These are phyloP conservation scores for Zygosaccharomyces bisporus DNA, from an alignment of 805 yeast species.

Conservation along the genomic window DNA sequence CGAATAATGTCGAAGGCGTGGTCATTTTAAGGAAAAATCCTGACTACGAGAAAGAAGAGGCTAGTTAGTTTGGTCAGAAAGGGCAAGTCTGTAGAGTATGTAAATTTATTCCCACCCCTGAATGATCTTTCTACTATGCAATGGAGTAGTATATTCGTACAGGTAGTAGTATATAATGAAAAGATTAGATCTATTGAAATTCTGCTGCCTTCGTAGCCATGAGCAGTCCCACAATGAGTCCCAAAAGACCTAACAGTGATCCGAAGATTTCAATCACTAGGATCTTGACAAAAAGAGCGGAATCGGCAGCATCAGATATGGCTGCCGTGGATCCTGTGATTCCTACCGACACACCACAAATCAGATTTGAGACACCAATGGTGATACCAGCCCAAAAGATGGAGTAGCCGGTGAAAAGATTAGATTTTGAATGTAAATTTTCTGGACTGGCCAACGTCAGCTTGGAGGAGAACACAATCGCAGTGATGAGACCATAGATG, in stretches of 20 bases:
- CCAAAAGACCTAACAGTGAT: conserved; percentile 90
- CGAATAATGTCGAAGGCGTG: conserved; percentile 84
- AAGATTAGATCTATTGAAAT: conserved; percentile 47
- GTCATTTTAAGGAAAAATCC: conserved; percentile 91
- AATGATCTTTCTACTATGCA: background rate
- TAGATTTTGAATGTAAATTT: conserved; percentile 68
- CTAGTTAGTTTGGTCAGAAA: background rate
- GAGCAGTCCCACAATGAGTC: conserved; percentile 91
- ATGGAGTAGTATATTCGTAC: conserved; percentile 1
- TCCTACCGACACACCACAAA: conserved; percentile 97
- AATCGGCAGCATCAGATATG: conserved; percentile 94
- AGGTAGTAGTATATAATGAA: conserved; percentile 1
- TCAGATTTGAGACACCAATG: conserved; percentile 87
- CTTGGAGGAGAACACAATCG: conserved; percentile 93
- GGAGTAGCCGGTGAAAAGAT: conserved; percentile 91
- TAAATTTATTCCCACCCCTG: conserved; percentile 2
- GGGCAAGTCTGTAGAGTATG: conserved; percentile 10
- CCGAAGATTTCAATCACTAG: conserved; percentile 97
- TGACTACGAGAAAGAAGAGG: conserved; percentile 64
- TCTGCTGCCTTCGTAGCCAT: conserved; percentile 96
- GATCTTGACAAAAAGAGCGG: conserved; percentile 90
- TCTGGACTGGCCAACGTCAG: conserved; percentile 63
- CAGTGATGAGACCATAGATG: conserved; percentile 94
- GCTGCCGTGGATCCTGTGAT: conserved; percentile 99
- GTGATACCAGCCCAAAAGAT: conserved; percentile 98